phyloP scores from a whole-genome alignment of 2,329 filamentous ascomycete genomes.

The Plectosphaerella plurivora region DNA sequence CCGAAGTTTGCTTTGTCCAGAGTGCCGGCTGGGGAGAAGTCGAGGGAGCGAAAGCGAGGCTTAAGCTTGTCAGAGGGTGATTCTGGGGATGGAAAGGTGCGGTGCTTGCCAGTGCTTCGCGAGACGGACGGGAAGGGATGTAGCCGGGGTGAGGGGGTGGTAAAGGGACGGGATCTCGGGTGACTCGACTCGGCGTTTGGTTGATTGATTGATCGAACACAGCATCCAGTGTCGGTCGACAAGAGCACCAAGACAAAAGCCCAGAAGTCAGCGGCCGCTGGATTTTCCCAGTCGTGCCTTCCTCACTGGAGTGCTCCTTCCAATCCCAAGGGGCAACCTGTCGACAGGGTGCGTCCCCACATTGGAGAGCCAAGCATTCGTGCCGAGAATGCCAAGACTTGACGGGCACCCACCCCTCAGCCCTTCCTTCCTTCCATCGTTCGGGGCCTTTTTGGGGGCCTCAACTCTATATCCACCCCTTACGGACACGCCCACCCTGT shows the following conservation, averaged over 20 bases:
- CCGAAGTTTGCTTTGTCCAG: slow-evolving; percentile 4
- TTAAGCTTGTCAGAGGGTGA: background rate
- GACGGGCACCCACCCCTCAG: background rate
- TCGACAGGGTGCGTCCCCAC: background rate
- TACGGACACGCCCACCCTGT: no score
- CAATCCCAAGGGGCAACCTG: background rate
- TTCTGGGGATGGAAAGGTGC: background rate
- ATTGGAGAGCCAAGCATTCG: slow-evolving; percentile 1
- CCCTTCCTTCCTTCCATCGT: background rate
- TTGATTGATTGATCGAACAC: no score
- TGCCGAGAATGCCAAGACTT: slow-evolving; percentile 2
- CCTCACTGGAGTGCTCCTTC: background rate
- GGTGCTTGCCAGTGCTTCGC: background rate
- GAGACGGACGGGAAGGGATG: slow-evolving; percentile 1
- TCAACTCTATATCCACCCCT: no score
- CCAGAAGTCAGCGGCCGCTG: no score
- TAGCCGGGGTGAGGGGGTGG: background rate
- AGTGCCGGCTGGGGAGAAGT: background rate
- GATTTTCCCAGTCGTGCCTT: no score
- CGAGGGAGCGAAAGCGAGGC: background rate
- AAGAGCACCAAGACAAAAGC: no score
- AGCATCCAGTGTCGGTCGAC: no score
- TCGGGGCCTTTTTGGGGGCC: no score
- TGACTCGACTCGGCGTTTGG: no score
- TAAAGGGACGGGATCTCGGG: no score